Evolutionary conservation across 139 green algal species (phyloP), one percentile per base, ranked within the genome.

Genomic region (Zygnema circumcarinatum): DNA sequence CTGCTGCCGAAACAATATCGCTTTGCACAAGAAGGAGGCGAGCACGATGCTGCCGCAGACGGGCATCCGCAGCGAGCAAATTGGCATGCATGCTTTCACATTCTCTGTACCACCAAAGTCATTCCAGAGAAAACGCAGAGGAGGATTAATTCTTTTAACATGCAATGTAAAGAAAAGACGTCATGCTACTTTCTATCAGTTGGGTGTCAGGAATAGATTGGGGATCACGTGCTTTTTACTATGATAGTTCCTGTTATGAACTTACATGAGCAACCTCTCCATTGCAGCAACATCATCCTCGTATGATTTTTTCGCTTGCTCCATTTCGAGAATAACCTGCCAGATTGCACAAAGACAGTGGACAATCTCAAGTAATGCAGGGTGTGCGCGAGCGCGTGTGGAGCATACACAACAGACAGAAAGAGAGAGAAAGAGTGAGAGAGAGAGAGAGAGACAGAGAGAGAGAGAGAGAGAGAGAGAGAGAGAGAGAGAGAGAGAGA

Each of bases 1-100:
- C 75, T 3, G 75, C 75, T n/a, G 75, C 75, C 2, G 75, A 47
- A 47, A 83, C 32, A 21, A 83, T 35, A 11, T 83, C 75, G 36
- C 20, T 53, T 56, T 53, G 33, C 7, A 33, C 75, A 2, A 74
- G 2, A 31, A 38, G 3, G 7, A 83, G 75, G 21, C 31, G 31
- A 35, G 32, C 31, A 33, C 38, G 36, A 3, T 86, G 79, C 67
- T 21, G 62, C 79, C 32, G 79, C 67, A 86, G 79, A 62, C 62
- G 39, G 2, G 79, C 79, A 32, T 2, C 2, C 79, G 62, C 20
- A 33, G 75, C 20, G 3, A 38, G 7, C 20, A 86, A n/a, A 82
- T 86, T 68, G 2, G 39, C 2, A 68, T 86, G 79, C 79, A 86
- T 86, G 16, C 3, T 83, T 68, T 86, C 79, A 21, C 20, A 32